These are phyloP conservation scores for Croton laevigatus DNA, from an alignment of 441 rosid species.

Conservation along the genomic window DNA sequence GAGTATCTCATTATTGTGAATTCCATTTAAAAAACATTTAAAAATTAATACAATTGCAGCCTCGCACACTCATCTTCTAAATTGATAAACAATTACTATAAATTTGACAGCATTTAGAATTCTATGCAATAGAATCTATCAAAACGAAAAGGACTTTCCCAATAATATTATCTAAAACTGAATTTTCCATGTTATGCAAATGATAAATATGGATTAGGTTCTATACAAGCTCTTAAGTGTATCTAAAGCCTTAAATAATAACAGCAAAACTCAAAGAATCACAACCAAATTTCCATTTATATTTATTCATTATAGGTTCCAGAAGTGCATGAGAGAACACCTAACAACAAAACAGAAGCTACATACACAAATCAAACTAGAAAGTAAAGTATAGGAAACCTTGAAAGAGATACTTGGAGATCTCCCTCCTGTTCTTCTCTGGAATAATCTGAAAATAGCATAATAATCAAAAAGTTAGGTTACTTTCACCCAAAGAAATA, in stretches of 20 bases:
- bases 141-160: too few relatives aligned
- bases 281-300: neutral
- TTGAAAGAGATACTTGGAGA: constrained; percentile 94
- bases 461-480: neutral
- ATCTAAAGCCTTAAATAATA: neutral
- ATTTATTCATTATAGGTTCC: neutral
- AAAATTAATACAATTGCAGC: neutral
- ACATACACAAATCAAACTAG: neutral
- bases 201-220: neutral
- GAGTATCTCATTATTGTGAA: neutral
- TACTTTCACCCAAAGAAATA: neutral
- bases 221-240: neutral
- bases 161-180: too few relatives aligned
- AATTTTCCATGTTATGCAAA: neutral
- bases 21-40: neutral
- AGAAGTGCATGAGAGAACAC: neutral
- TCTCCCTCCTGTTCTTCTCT: constrained; percentile 90
- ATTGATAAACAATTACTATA: too few relatives aligned
- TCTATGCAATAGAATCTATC: too few relatives aligned
- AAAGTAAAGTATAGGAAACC: constrained; percentile 30
- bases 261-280: neutral
- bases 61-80: neutral
- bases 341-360: neutral
- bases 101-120: too few relatives aligned
- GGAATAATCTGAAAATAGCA: constrained; percentile 56